Conservation (phyloP, 345 rosid species). For the Aquilaria yunnanensis region DNA sequence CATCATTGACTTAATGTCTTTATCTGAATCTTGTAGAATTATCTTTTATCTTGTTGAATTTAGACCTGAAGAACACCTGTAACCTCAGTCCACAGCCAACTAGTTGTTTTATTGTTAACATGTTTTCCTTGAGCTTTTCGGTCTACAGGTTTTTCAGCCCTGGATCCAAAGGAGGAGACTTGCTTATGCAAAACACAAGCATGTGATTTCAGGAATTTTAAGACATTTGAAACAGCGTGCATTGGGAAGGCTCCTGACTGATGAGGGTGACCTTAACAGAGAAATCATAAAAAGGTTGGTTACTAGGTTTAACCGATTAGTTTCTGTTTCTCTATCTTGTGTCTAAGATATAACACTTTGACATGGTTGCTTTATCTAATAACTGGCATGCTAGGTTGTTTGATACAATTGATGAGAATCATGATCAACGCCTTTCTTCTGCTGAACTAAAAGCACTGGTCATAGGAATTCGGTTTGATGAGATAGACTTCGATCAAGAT, state of each 20-base stretch:
- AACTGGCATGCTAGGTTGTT: conserved; percentile 50
- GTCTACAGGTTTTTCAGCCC: conserved; percentile 66
- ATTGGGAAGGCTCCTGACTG: conserved; percentile 57
- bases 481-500: conserved; percentile 55
- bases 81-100: too few relatives aligned
- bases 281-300: conserved; percentile 47
- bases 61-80: too few relatives aligned
- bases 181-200: conserved; percentile 73
- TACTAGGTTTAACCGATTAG: not conserved
- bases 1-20: too few relatives aligned
- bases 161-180: conserved; percentile 78
- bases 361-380: not conserved
- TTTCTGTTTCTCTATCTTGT: too few relatives aligned
- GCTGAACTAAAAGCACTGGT: conserved; percentile 63
- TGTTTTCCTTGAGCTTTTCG: conserved; percentile 8
- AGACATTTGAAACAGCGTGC: conserved; percentile 55
- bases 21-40: too few relatives aligned
- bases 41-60: too few relatives aligned
- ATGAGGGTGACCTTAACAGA: conserved; percentile 52
- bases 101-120: not conserved
- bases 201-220: conserved; percentile 64
- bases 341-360: too few relatives aligned
- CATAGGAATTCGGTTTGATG: conserved; percentile 73
- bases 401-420: conserved; percentile 48
- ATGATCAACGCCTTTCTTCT: conserved; percentile 35